phyloP scores from a whole-genome alignment of 2,329 filamentous ascomycete species.

The Aspergillus ustus region DNA sequence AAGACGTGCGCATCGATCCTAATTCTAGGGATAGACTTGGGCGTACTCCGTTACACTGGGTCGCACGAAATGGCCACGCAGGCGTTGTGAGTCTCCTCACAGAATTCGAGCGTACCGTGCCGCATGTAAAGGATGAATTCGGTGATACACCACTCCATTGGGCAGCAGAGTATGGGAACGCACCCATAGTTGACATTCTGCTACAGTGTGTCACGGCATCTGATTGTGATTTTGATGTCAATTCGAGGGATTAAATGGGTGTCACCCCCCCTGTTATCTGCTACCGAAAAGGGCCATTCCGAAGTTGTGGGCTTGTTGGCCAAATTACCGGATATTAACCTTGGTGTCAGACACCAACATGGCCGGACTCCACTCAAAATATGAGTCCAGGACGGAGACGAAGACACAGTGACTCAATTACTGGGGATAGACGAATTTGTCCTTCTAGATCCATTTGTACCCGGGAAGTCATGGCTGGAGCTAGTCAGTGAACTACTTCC shows the following conservation, averaged over 20 bases:
- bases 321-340: background rate
- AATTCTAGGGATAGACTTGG: background rate
- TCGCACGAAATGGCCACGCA: background rate
- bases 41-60: background rate
- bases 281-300: background rate
- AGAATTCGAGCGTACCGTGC: too few species aligned
- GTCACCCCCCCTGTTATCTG: background rate
- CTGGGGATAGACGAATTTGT: background rate
- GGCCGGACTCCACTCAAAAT: background rate
- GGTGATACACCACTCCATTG: background rate
- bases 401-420: background rate
- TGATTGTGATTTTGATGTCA: background rate
- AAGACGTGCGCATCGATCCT: background rate
- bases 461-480: too few species aligned
- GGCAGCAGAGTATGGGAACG: background rate
- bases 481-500: too few species aligned
- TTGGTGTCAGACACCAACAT: background rate
- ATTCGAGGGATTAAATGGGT: background rate
- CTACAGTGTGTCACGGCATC: background rate
- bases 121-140: background rate
- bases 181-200: background rate
- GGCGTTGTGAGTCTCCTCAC: too few species aligned
- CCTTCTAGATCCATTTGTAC: too few species aligned
- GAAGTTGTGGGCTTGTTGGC: background rate
- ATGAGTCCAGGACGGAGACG: background rate